Evolutionary conservation across 768 basidiomycete species (phyloP).

Genomic region (Phylloporus rhodoxanthus): DNA sequence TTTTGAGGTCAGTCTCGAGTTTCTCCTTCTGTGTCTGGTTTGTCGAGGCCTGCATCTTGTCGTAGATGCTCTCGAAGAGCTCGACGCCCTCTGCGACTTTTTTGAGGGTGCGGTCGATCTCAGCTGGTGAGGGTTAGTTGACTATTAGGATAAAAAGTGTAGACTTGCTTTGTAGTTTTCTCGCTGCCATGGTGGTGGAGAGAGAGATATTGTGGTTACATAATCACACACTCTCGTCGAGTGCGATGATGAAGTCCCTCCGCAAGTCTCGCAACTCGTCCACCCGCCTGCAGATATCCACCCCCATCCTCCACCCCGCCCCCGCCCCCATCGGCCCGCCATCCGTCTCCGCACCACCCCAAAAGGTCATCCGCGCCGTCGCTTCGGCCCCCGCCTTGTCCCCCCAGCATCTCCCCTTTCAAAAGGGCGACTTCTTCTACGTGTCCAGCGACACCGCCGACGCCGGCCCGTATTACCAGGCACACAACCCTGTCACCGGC

Average conservation of each 20-base stretch:
- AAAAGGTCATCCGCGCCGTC: slow-evolving; percentile 91
- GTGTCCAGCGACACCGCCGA: slow-evolving; percentile 70
- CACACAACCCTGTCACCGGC: slow-evolving; percentile 87
- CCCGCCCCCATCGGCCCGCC: slow-evolving; percentile 61
- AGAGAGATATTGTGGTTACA: slow-evolving; percentile 16
- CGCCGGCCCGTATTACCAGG: slow-evolving; percentile 76
- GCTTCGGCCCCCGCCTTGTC: slow-evolving; percentile 57
- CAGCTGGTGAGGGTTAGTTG: slow-evolving; percentile 49
- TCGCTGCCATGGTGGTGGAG: slow-evolving; percentile 64
- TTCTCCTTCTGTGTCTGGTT: slow-evolving; percentile 99
- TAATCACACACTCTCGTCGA: slow-evolving; percentile 14
- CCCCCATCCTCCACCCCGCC: slow-evolving; percentile 52
- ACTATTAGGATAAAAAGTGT: too few species aligned
- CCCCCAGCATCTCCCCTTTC: slow-evolving; percentile 84
- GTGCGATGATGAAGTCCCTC: slow-evolving; percentile 65
- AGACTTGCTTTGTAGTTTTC: slow-evolving; percentile 79
- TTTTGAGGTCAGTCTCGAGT: slow-evolving; percentile 90
- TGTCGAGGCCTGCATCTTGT: slow-evolving; percentile 94
- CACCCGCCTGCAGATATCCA: slow-evolving; percentile 54
- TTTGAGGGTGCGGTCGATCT: slow-evolving; percentile 98
- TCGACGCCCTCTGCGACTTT: slow-evolving; percentile 95
- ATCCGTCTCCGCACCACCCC: slow-evolving; percentile 38
- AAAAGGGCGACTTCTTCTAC: slow-evolving; percentile 96
- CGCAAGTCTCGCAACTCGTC: slow-evolving; percentile 71
- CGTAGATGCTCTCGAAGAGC: slow-evolving; percentile 91